phyloP scores from a whole-genome alignment of 2,329 filamentous ascomycete genomes.

The Macrophomina tecta region DNA sequence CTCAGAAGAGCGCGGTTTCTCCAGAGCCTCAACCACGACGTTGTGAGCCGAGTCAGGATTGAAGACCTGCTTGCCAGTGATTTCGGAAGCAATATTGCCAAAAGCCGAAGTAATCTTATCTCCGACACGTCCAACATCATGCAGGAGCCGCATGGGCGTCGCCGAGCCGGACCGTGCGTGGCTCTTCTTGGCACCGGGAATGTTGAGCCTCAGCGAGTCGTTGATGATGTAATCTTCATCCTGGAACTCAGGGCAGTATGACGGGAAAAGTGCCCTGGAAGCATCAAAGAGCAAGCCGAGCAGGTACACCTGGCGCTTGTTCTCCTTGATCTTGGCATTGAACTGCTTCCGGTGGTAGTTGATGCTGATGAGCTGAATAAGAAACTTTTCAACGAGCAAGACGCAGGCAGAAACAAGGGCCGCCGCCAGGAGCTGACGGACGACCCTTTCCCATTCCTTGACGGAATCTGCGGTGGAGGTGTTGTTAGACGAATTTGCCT shows the following conservation, averaged over 20 bases:
- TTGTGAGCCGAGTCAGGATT: constrained; percentile 91
- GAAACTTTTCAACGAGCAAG: constrained; percentile 75
- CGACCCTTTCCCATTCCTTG: constrained; percentile 58
- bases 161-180: constrained; percentile 65
- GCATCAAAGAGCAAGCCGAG: constrained; percentile 88
- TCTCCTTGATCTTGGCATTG: constrained; percentile 81
- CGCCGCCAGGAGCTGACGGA: constrained; percentile 71
- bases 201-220: constrained; percentile 69
- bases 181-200: constrained; percentile 60
- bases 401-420: constrained; percentile 72
- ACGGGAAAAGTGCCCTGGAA: constrained; percentile 85
- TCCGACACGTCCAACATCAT: constrained; percentile 74
- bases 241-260: constrained; percentile 87
- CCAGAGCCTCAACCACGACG: constrained; percentile 85
- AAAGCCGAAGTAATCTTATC: constrained; percentile 94
- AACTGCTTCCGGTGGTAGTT: constrained; percentile 87
- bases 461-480: constrained; percentile 31
- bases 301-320: constrained; percentile 83
- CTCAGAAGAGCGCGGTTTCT: constrained; percentile 82
- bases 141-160: constrained; percentile 80
- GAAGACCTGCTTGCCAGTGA: constrained; percentile 94
- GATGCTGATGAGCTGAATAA: constrained; percentile 84
- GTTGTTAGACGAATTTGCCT: neutral
- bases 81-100: constrained; percentile 90
- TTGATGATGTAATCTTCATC: constrained; percentile 94